Percentiles rank a stretch among this genome's conserved stretches.
Evolutionary conservation across 345 rosid genomes (phyloP).

Genomic region (Aurinia saxatilis): DNA sequence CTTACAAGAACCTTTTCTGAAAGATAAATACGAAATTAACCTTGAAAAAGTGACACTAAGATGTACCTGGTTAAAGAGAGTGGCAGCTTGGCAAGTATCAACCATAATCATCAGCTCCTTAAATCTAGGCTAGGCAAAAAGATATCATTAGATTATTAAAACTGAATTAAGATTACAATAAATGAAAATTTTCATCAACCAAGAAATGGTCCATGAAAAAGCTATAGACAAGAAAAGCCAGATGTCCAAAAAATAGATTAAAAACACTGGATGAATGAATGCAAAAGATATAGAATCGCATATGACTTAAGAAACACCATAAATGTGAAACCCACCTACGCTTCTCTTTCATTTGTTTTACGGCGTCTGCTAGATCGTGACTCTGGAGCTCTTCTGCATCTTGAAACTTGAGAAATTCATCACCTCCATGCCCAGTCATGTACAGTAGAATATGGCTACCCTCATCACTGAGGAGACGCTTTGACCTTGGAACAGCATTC

Average conservation of each 20-base stretch:
- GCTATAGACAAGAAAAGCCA: not conserved
- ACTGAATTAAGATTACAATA: not conserved
- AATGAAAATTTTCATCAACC: not conserved
- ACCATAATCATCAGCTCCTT: slow-evolving; percentile 98
- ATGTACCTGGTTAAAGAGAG: slow-evolving; percentile 87
- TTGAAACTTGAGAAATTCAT: slow-evolving; percentile 92
- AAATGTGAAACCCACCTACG: slow-evolving; percentile 40
- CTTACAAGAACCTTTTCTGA: not conserved
- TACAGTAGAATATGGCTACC: slow-evolving; percentile 95
- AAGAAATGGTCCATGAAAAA: not conserved
- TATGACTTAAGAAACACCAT: not conserved
- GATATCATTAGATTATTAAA: slow-evolving; percentile 20
- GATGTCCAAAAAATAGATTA: not conserved
- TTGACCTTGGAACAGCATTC: slow-evolving; percentile 94
- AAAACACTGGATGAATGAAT: not conserved
- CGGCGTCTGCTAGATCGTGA: slow-evolving; percentile 99
- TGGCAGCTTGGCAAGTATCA: slow-evolving; percentile 99
- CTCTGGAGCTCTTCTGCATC: slow-evolving; percentile 97
- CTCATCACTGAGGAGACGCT: slow-evolving; percentile 96
- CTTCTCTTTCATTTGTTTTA: slow-evolving; percentile 99
- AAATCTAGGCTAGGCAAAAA: slow-evolving; percentile 46
- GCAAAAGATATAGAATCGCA: slow-evolving; percentile 8
- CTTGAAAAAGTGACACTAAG: not conserved
- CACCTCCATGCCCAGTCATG: slow-evolving; percentile 99
- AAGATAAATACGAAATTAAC: not conserved